Conservation (phyloP, 2,329 filamentous ascomycete species). For the Aureobasidium subglaciale region DNA sequence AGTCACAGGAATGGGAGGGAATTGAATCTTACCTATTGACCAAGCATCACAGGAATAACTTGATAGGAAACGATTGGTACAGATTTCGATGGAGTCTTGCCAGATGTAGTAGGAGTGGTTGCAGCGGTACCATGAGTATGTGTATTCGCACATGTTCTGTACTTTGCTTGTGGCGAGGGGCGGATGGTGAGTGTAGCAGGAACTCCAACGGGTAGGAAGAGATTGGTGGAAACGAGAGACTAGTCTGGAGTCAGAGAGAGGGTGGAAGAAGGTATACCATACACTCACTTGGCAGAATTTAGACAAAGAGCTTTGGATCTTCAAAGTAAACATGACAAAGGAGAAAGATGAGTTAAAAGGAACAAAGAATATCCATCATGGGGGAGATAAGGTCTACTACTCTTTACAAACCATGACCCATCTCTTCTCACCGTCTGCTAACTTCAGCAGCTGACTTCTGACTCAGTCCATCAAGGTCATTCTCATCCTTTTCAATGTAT, state of each 20-base stretch:
- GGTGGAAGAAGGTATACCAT: background rate
- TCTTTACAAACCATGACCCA: background rate
- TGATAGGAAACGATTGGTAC: conserved; percentile 37
- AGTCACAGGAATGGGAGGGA: too few relatives aligned
- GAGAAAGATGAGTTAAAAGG: too few relatives aligned
- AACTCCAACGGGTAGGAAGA: too few relatives aligned
- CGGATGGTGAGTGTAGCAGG: background rate
- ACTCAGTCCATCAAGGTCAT: conserved; percentile 1
- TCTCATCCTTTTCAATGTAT: too few relatives aligned
- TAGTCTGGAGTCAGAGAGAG: too few relatives aligned
- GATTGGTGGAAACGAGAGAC: too few relatives aligned
- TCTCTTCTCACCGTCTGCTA: background rate
- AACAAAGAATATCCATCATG: too few relatives aligned
- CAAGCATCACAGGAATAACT: conserved; percentile 43
- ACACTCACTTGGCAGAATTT: background rate
- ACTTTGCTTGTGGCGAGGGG: background rate
- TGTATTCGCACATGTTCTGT: conserved; percentile 39
- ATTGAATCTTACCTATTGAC: conserved; percentile 31
- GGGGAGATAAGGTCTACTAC: background rate
- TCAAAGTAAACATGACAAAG: too few relatives aligned
- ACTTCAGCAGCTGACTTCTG: background rate
- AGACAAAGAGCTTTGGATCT: background rate
- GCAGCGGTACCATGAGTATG: conserved; percentile 42
- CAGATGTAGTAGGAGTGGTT: conserved; percentile 44
- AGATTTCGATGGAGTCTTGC: conserved; percentile 40